Conservation (phyloP, 768 basidiomycete species). For the Cytidiella melzeri region DNA sequence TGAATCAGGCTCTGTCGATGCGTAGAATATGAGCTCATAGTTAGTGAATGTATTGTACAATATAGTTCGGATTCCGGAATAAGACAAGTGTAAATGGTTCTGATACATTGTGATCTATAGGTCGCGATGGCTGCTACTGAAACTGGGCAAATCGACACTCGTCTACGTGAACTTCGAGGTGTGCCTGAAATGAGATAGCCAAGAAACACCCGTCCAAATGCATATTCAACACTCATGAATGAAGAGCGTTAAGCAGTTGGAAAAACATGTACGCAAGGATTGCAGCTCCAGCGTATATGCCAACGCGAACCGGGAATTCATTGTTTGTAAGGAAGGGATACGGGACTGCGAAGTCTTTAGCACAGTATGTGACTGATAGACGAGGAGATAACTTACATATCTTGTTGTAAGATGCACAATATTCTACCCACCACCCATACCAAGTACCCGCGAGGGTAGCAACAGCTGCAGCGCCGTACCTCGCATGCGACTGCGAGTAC, state of each 20-base stretch:
- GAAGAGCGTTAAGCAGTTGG: constrained; percentile 51
- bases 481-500: constrained; percentile 35
- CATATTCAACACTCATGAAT: constrained; percentile 23
- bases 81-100: too few species aligned
- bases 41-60: too few species aligned
- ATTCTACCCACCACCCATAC: constrained; percentile 66
- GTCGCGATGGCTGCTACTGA: too few species aligned
- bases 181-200: not conserved
- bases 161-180: too few species aligned
- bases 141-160: too few species aligned
- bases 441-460: constrained; percentile 30
- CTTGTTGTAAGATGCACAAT: constrained; percentile 55
- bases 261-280: constrained; percentile 51
- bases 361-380: not conserved
- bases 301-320: constrained; percentile 41
- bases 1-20: too few species aligned
- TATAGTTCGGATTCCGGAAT: too few species aligned
- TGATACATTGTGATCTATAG: too few species aligned
- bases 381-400: constrained; percentile 40
- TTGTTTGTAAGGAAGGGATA: constrained; percentile 77
- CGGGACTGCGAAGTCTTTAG: constrained; percentile 45
- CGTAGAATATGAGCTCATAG: too few species aligned
- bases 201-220: not conserved
- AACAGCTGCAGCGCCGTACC: constrained; percentile 27
- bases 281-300: constrained; percentile 53